Percentiles rank a stretch among this genome's conserved stretches.
phyloP scores from a whole-genome alignment of 495 filamentous ascomycete species.

The Wilcoxina mikolae region DNA sequence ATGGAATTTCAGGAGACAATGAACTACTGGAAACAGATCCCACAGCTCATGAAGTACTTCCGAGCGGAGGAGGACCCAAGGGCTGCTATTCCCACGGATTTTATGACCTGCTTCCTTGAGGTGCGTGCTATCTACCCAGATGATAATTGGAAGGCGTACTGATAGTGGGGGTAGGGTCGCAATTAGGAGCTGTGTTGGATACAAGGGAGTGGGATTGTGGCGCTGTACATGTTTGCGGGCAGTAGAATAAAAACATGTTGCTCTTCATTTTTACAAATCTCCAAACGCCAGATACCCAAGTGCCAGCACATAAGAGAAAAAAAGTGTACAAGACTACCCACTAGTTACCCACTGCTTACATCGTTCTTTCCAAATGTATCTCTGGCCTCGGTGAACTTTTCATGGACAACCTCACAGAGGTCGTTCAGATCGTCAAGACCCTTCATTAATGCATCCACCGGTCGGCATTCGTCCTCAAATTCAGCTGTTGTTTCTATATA shows the following conservation, averaged over 20 bases:
- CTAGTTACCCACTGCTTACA: not conserved
- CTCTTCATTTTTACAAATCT: not conserved
- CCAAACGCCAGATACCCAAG: constrained; percentile 4
- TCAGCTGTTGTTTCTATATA: constrained; percentile 11
- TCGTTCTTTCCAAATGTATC: constrained; percentile 38
- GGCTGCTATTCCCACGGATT: constrained; percentile 64
- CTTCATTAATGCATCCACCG: constrained; percentile 73
- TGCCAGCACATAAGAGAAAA: constrained; percentile 1
- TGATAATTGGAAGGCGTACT: constrained; percentile 6
- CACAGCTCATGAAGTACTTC: constrained; percentile 91
- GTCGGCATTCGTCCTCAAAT: constrained; percentile 51
- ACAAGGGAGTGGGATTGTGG: not conserved
- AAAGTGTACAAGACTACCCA: not conserved
- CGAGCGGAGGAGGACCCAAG: constrained; percentile 70
- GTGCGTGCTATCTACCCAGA: constrained; percentile 31
- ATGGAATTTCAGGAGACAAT: constrained; percentile 95
- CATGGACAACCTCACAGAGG: constrained; percentile 77
- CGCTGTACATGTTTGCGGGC: not conserved
- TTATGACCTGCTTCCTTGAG: constrained; percentile 89
- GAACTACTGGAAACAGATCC: constrained; percentile 97
- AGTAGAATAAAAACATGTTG: constrained; percentile 2
- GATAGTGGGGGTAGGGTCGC: constrained; percentile 25
- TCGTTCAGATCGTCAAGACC: constrained; percentile 76
- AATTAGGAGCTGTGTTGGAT: constrained; percentile 20
- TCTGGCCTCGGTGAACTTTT: constrained; percentile 59